Conservation (phyloP, 768 basidiomycete genomes). For the Wakefieldia striispora region DNA sequence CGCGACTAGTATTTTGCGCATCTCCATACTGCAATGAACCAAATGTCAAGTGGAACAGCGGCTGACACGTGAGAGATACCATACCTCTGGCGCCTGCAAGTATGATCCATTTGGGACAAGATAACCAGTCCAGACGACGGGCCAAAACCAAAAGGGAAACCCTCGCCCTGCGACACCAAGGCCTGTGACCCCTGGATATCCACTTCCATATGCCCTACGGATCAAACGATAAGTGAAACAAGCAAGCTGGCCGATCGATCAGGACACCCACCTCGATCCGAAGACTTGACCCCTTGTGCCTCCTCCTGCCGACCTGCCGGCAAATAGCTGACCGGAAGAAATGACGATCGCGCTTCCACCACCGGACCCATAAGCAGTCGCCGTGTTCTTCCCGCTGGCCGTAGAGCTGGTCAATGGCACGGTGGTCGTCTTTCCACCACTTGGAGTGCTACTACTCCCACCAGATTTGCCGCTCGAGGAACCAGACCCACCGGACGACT, state of each 20-base stretch:
- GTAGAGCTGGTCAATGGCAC: slow-evolving; percentile 23
- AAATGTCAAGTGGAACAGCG: neutral
- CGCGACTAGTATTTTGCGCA: slow-evolving; percentile 44
- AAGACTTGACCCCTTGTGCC: slow-evolving; percentile 44
- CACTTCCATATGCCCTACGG: slow-evolving; percentile 56
- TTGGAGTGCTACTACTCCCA: slow-evolving; percentile 1
- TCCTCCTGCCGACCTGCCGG: slow-evolving; percentile 52
- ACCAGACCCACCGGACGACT: slow-evolving; percentile 1
- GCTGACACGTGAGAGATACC: neutral
- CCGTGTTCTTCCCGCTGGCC: slow-evolving; percentile 22
- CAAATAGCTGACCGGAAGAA: slow-evolving; percentile 43
- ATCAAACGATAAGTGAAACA: neutral
- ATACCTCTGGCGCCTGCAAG: slow-evolving; percentile 42
- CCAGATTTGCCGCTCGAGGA: neutral
- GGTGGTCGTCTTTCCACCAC: slow-evolving; percentile 5
- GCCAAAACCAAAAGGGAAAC: slow-evolving; percentile 71
- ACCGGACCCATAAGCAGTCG: slow-evolving; percentile 34
- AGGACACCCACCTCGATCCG: slow-evolving; percentile 40
- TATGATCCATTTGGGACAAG: slow-evolving; percentile 31
- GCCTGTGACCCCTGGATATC: slow-evolving; percentile 50
- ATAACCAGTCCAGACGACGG: slow-evolving; percentile 47
- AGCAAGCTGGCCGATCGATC: neutral
- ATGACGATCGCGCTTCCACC: slow-evolving; percentile 36
- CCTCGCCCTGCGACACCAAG: slow-evolving; percentile 47
- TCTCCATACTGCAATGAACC: slow-evolving; percentile 43